Percentiles rank a stretch among this genome's conserved stretches.
Conservation (phyloP, 2,329 filamentous ascomycete genomes). For the Ciborinia camelliae region DNA sequence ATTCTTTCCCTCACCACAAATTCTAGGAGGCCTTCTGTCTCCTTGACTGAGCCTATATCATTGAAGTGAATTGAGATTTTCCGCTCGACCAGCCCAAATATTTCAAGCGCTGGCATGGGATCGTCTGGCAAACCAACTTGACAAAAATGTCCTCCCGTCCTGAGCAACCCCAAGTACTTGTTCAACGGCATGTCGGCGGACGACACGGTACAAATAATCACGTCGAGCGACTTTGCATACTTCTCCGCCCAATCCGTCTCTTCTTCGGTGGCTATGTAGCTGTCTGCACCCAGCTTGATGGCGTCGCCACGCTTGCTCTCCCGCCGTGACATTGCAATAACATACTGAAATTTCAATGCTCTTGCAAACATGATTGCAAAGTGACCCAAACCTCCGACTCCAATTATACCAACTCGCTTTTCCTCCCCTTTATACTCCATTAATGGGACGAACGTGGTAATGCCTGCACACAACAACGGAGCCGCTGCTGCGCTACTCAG, state of each 20-base stretch:
- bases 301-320: conserved; percentile 57
- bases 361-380: conserved; percentile 68
- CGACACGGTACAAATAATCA: conserved; percentile 58
- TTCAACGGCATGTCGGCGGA: conserved; percentile 58
- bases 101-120: conserved; percentile 50
- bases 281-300: conserved; percentile 57
- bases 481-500: conserved; percentile 51
- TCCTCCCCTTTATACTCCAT: conserved; percentile 65
- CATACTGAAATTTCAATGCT: conserved; percentile 64
- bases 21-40: conserved; percentile 59
- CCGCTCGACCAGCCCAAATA: conserved; percentile 56
- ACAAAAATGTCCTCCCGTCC: conserved; percentile 57
- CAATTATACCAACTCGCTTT: conserved; percentile 67
- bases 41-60: conserved; percentile 41
- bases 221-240: conserved; percentile 50
- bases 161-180: conserved; percentile 59
- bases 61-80: conserved; percentile 47
- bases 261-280: conserved; percentile 49
- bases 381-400: conserved; percentile 65
- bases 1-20: conserved; percentile 57
- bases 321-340: conserved; percentile 62
- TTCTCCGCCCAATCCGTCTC: conserved; percentile 58
- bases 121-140: conserved; percentile 66
- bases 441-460: conserved; percentile 70
- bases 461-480: conserved; percentile 73